Percentiles rank a stretch among this genome's conserved stretches.
Evolutionary conservation across 169 alveolate genomes (phyloP).

Genomic region (Sarcocystis neurona): DNA sequence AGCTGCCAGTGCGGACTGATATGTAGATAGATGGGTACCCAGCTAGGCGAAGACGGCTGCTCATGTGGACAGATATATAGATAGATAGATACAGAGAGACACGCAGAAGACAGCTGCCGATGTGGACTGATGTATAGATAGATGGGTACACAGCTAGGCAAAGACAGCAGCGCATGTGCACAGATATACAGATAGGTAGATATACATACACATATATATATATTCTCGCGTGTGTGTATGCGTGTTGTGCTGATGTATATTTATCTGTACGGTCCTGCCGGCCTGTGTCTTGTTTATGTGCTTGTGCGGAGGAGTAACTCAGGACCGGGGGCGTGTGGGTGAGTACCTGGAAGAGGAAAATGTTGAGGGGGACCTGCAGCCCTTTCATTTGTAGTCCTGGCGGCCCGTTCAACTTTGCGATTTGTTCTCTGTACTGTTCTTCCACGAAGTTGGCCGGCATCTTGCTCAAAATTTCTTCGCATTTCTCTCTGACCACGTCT

Average conservation of each 20-base stretch:
- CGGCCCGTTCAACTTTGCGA: slow-evolving; percentile 87
- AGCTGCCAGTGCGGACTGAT: not conserved
- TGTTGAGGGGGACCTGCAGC: slow-evolving; percentile 92
- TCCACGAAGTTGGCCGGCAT: slow-evolving; percentile 91
- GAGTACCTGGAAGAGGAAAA: slow-evolving; percentile 85
- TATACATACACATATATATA: not conserved
- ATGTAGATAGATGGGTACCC: not conserved
- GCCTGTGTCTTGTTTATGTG: no score
- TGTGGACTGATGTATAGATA: not conserved
- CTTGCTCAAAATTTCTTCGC: slow-evolving; percentile 81
- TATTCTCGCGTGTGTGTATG: not conserved
- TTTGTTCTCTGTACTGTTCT: slow-evolving; percentile 86
- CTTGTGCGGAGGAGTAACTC: no score
- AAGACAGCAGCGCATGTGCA: not conserved
- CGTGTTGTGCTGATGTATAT: not conserved
- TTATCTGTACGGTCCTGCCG: no score
- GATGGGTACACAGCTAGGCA: not conserved
- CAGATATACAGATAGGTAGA: not conserved
- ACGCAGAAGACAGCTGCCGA: not conserved
- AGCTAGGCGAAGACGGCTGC: not conserved
- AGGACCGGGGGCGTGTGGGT: no score
- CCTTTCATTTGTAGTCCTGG: slow-evolving; percentile 82
- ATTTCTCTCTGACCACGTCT: slow-evolving; percentile 91
- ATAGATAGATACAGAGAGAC: no score
- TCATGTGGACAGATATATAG: not conserved